phyloP scores from a whole-genome alignment of 2,329 filamentous ascomycete genomes.

The Apiospora hydei region DNA sequence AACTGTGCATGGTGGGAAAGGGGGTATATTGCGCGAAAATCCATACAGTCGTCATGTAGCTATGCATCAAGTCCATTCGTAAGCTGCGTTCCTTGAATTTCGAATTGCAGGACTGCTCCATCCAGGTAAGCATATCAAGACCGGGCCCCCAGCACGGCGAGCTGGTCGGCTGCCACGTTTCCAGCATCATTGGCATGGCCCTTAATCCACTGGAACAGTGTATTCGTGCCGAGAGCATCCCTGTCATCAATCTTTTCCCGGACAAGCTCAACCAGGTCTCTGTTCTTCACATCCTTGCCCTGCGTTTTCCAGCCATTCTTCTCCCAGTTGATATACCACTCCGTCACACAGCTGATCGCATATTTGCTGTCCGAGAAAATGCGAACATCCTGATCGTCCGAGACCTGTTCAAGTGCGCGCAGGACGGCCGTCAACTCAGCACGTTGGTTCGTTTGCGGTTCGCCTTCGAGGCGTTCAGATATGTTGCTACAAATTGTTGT shows the following conservation, averaged over 20 bases:
- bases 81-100: background rate
- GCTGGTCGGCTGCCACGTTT: conserved; percentile 79
- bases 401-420: conserved; percentile 80
- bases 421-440: conserved; percentile 92
- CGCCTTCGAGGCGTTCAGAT: conserved; percentile 77
- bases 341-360: conserved; percentile 85
- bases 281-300: conserved; percentile 81
- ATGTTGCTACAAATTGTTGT: conserved; percentile 58
- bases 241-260: conserved; percentile 75
- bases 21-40: conserved; percentile 21
- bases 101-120: background rate
- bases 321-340: conserved; percentile 83
- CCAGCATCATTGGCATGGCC: conserved; percentile 78
- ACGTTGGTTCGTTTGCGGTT: conserved; percentile 89
- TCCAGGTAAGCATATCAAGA: background rate
- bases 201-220: conserved; percentile 87
- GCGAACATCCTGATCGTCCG: conserved; percentile 70
- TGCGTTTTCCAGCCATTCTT: conserved; percentile 79
- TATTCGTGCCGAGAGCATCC: conserved; percentile 64
- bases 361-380: conserved; percentile 93
- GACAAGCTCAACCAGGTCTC: conserved; percentile 80
- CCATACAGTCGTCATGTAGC: conserved; percentile 12
- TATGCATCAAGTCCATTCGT: background rate
- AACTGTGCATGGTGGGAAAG: background rate
- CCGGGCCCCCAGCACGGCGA: conserved; percentile 73